Base-by-base conservation (phyloP, 2,329 filamentous ascomycete genomes). In the Apiospora arundinis region DNA sequence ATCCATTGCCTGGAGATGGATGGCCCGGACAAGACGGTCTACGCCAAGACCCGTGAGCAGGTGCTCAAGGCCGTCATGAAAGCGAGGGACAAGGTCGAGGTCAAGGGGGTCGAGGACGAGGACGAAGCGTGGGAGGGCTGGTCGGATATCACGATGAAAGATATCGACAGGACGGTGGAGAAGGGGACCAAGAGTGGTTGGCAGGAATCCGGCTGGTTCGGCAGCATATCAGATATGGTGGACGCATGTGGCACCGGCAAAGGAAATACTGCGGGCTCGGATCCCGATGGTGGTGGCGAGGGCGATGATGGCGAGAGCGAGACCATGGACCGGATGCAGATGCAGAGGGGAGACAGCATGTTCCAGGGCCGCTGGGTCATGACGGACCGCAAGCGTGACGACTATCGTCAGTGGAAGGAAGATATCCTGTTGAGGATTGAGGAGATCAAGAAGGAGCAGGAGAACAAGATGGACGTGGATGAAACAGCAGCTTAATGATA, bases 361-460 rank as follows among this genome's bases (percentile, higher is more conserved):
- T 89, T 95, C 75, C 92, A 95, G 80, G 90, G 92, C 74, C 87
- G 88, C 66, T 91, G 93, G 76, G 92, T 91, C 76, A 80, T 95
- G 75, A 91, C 90, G 73, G 89, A 91, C 67, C 83, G 86, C 73
- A 90, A 89, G 74, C 85, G 86, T 75, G 84, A 83, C 52, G 89
- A 92, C 14, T 95, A 91, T 78, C 83, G 79, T 63, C 80, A 79
- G 23, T 96, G 93, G 93, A 91, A 91, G 80, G 84, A 85, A 5
- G 82, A 79, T 1, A 87, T 94, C 37, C 76, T 93, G 77, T 82
- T 81, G 72, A 85, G 85, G 74, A 89, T 93, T 71, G 81, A 84
- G 32, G 80, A 84, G 72, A 80, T 88, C 63, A 84, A 89, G 74
- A 77, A 69, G 65, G 74, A 69, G 37, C 73, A 72, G 32, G 70